Evolutionary conservation across 2,329 filamentous ascomycete genomes (phyloP).

Genomic region (Lachnum nothofagi): DNA sequence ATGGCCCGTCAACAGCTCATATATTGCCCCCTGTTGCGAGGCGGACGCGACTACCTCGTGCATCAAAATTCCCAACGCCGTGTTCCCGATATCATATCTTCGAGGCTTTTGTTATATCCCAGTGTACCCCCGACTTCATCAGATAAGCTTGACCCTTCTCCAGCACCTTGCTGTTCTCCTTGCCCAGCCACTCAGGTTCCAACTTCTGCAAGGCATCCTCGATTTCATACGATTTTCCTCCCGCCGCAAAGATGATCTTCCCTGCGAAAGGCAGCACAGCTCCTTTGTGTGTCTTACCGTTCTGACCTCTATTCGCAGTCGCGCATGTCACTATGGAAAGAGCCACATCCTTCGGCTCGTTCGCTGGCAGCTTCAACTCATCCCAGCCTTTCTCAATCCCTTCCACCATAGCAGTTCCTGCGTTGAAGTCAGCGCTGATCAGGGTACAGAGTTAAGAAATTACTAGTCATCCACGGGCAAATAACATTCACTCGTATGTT

Average conservation of each 20-base stretch:
- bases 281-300: background rate
- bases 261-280: conserved; percentile 12
- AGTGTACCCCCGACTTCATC: conserved; percentile 13
- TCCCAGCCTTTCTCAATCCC: conserved; percentile 16
- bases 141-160: conserved; percentile 12
- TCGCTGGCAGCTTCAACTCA: background rate
- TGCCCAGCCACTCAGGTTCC: conserved; percentile 17
- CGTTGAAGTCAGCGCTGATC: background rate
- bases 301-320: conserved; percentile 6
- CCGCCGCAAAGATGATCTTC: conserved; percentile 15
- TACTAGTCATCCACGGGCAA: conserved; percentile 24
- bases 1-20: no score
- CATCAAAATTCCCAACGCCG: no score
- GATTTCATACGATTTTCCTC: conserved; percentile 16
- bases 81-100: background rate
- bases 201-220: conserved; percentile 13
- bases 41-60: no score
- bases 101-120: conserved; percentile 8
- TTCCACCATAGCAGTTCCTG: conserved; percentile 16
- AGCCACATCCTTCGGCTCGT: conserved; percentile 2
- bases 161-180: conserved; percentile 11
- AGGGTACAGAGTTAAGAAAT: background rate
- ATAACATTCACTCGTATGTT: conserved; percentile 24
- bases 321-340: conserved; percentile 2
- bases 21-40: no score